Percentiles rank a stretch among this genome's conserved stretches.
These are phyloP conservation scores for Daldinia decipiens DNA, from an alignment of 495 filamentous ascomycete genomes.

Conservation along the genomic window DNA sequence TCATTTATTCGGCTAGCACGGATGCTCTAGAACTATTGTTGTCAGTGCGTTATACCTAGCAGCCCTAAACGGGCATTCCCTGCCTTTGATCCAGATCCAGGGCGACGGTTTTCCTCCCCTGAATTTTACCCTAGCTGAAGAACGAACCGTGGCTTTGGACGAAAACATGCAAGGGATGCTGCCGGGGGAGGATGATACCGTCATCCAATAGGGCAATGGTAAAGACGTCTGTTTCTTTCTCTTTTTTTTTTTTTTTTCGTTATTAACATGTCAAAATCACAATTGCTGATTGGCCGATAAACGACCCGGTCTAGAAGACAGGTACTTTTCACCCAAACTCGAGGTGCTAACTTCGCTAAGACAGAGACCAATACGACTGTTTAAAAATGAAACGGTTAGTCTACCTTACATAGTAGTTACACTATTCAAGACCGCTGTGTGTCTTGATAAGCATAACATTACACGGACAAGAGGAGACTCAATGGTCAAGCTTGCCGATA, in stretches of 20 bases:
- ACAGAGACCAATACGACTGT: background rate
- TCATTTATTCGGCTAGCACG: background rate
- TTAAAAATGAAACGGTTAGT: no score
- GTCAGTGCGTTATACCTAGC: background rate
- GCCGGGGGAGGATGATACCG: background rate
- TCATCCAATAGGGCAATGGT: background rate
- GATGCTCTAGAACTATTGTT: background rate
- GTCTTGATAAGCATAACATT: background rate
- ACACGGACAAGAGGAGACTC: background rate
- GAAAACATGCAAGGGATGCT: background rate
- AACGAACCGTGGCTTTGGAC: slow-evolving; percentile 9
- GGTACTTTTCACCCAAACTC: background rate
- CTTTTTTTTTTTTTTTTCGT: slow-evolving; percentile 30
- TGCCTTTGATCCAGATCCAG: slow-evolving; percentile 1
- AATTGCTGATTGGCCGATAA: slow-evolving; percentile 29
- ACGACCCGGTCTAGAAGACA: slow-evolving; percentile 19
- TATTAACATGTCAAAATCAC: background rate
- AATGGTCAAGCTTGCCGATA: background rate
- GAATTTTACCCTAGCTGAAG: background rate
- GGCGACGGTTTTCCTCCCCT: background rate
- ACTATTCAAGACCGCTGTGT: background rate
- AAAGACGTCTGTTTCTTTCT: slow-evolving; percentile 7
- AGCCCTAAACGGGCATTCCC: slow-evolving; percentile 10
- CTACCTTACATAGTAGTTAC: no score
- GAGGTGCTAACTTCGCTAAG: slow-evolving; percentile 1